Percentiles rank a stretch among this genome's conserved stretches.
These are phyloP conservation scores for Acacia concinna DNA, from an alignment of 331 rosid genomes.

Conservation along the genomic window DNA sequence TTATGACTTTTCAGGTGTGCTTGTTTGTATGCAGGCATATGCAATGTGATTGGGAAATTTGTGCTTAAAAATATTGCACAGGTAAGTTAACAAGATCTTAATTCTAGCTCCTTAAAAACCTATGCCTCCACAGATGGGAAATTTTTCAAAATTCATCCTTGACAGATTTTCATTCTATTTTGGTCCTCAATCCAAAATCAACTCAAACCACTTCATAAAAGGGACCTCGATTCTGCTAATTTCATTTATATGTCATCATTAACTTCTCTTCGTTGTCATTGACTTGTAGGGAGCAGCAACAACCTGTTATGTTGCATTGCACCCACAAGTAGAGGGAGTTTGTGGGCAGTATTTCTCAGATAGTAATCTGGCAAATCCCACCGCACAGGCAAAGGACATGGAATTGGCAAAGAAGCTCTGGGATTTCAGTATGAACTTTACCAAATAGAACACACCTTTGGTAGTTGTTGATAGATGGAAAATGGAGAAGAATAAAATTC, in stretches of 20 bases:
- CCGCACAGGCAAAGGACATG: constrained; percentile 36
- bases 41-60: constrained; percentile 37
- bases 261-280: neutral
- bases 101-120: neutral
- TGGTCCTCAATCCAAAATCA: neutral
- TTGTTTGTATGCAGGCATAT: constrained; percentile 48
- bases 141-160: neutral
- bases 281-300: constrained; percentile 73
- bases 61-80: constrained; percentile 53
- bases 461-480: neutral
- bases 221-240: neutral
- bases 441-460: constrained; percentile 32
- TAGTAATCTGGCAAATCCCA: constrained; percentile 47
- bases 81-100: constrained; percentile 41
- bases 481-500: neutral
- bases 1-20: constrained; percentile 9
- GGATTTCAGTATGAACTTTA: constrained; percentile 55
- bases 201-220: neutral
- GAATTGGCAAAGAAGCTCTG: constrained; percentile 64
- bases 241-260: neutral
- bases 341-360: constrained; percentile 57
- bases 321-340: constrained; percentile 59
- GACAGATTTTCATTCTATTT: neutral
- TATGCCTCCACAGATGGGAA: neutral
- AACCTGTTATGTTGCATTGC: constrained; percentile 62